Evolutionary conservation across 2,329 filamentous ascomycete species (phyloP).

Genomic region (Fusarium camptoceras): DNA sequence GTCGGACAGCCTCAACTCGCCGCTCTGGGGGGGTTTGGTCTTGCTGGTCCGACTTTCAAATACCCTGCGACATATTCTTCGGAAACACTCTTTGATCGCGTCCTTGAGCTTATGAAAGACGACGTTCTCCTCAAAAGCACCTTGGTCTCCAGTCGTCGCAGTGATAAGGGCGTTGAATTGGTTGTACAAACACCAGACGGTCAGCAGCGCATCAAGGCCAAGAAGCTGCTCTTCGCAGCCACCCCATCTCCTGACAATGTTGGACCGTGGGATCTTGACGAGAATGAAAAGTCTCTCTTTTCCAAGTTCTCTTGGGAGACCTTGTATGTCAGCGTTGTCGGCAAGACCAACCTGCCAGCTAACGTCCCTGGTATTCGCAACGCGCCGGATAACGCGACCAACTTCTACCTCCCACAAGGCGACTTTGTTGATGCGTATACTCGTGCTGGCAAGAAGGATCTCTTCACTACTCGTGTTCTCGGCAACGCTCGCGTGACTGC

Average conservation of each 20-base stretch:
- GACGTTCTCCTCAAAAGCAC: constrained; percentile 30
- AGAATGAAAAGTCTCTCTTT: constrained; percentile 42
- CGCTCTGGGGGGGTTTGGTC: constrained; percentile 9
- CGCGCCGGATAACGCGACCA: constrained; percentile 10
- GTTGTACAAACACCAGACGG: constrained; percentile 29
- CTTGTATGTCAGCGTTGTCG: constrained; percentile 40
- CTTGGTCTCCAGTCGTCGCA: constrained; percentile 11
- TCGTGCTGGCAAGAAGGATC: not conserved
- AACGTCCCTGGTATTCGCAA: constrained; percentile 20
- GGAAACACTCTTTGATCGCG: constrained; percentile 21
- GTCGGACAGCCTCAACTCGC: constrained; percentile 25
- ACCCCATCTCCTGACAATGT: constrained; percentile 45
- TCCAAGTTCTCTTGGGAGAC: constrained; percentile 43
- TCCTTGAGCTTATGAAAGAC: constrained; percentile 6
- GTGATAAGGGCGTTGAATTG: not conserved
- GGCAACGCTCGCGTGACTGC: constrained; percentile 2
- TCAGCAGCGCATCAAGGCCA: constrained; percentile 25
- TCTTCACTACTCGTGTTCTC: constrained; percentile 27
- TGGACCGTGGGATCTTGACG: constrained; percentile 43
- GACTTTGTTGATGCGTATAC: constrained; percentile 23
- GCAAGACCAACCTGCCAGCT: constrained; percentile 28
- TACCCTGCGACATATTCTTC: constrained; percentile 21
- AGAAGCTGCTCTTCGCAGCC: constrained; percentile 48
- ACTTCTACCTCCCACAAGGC: constrained; percentile 17
- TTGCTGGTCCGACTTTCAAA: constrained; percentile 20